A percentile compares a stretch with the other conserved stretches of the same genome.
These are phyloP conservation scores for Trichothecium roseum DNA, from an alignment of 2,329 filamentous ascomycete species.

Conservation along the genomic window DNA sequence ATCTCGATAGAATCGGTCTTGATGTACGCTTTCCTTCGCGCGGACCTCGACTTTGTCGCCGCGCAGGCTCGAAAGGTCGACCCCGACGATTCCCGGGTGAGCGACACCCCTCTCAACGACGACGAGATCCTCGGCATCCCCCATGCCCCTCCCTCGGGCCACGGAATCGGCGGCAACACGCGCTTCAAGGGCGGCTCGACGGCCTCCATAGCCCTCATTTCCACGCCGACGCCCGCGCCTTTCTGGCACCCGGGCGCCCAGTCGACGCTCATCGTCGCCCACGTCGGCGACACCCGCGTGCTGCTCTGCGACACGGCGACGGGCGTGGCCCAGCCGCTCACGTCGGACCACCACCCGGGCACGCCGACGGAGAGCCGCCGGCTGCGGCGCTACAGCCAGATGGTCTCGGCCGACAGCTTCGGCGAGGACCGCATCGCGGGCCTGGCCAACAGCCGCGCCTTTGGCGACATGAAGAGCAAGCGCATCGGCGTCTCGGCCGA, in stretches of 20 bases:
- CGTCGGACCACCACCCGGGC: slow-evolving; percentile 87
- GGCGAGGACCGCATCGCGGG: slow-evolving; percentile 93
- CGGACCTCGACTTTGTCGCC: slow-evolving; percentile 87
- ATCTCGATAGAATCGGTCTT: slow-evolving; percentile 68
- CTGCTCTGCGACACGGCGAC: slow-evolving; percentile 80
- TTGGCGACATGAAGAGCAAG: slow-evolving; percentile 87
- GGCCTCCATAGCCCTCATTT: slow-evolving; percentile 80
- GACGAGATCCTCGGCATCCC: slow-evolving; percentile 68
- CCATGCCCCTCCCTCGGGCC: slow-evolving; percentile 41
- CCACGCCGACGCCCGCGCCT: slow-evolving; percentile 79
- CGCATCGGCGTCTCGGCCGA: slow-evolving; percentile 90
- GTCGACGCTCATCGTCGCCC: slow-evolving; percentile 74
- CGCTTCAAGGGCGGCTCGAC: slow-evolving; percentile 93
- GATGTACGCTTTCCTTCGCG: slow-evolving; percentile 85
- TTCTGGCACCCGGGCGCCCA: slow-evolving; percentile 91
- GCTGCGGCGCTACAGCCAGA: slow-evolving; percentile 71
- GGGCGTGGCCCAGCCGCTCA: slow-evolving; percentile 69
- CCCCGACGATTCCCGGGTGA: slow-evolving; percentile 56
- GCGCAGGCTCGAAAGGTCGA: slow-evolving; percentile 79
- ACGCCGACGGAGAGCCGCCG: slow-evolving; percentile 73
- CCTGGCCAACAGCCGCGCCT: slow-evolving; percentile 85
- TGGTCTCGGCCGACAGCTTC: slow-evolving; percentile 84
- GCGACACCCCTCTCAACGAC: slow-evolving; percentile 72
- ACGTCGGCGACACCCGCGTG: slow-evolving; percentile 89
- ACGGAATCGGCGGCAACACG: slow-evolving; percentile 59